These are phyloP conservation scores for Tricholoma bakamatsutake DNA, from an alignment of 768 basidiomycete species.

Conservation along the genomic window DNA sequence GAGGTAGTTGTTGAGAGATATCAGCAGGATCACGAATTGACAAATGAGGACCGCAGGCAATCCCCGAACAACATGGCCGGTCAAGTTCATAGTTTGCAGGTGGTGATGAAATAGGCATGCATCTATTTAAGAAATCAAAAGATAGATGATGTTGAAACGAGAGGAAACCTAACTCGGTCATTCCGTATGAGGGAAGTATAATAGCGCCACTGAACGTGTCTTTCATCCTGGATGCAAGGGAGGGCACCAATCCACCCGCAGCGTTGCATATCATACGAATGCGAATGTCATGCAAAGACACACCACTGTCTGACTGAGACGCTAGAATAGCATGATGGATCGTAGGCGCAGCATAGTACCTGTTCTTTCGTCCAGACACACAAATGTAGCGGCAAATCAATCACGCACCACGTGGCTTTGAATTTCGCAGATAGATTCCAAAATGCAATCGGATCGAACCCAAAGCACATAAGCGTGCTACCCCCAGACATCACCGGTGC, in stretches of 20 bases:
- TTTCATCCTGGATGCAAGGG: slow-evolving; percentile 43
- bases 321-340: slow-evolving; percentile 45
- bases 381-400: slow-evolving; percentile 2
- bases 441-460: slow-evolving; percentile 48
- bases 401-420: slow-evolving; percentile 43
- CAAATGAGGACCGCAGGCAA: slow-evolving; percentile 41
- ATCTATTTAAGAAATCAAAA: slow-evolving; percentile 19
- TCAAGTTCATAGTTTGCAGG: slow-evolving; percentile 37
- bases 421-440: slow-evolving; percentile 36
- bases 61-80: slow-evolving; percentile 41
- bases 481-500: slow-evolving; percentile 54
- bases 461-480: slow-evolving; percentile 47
- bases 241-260: slow-evolving; percentile 49
- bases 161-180: slow-evolving; percentile 18
- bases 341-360: slow-evolving; percentile 47
- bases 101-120: slow-evolving; percentile 46
- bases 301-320: slow-evolving; percentile 26
- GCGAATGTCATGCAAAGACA: slow-evolving; percentile 27
- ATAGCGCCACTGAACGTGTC: slow-evolving; percentile 40
- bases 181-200: slow-evolving; percentile 56
- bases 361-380: slow-evolving; percentile 12
- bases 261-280: slow-evolving; percentile 45
- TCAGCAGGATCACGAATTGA: slow-evolving; percentile 35
- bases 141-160: background rate
- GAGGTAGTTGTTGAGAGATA: slow-evolving; percentile 29